Conservation (phyloP, 208 protist species). For the Leishmania aethiopica region DNA sequence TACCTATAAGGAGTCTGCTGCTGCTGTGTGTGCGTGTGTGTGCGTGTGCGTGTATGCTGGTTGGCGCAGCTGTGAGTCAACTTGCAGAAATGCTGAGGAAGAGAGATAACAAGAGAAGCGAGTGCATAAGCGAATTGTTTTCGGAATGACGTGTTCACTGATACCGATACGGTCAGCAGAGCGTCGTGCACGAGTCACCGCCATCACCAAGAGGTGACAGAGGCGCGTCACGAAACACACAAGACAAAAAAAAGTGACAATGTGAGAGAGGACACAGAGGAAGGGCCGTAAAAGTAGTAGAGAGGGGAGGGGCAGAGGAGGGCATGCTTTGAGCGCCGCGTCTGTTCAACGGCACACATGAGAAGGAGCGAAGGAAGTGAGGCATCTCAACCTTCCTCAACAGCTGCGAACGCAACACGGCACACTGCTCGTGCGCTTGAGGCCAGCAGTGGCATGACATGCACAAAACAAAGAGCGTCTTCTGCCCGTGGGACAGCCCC, state of each 20-base stretch:
- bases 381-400: neutral
- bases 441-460: neutral
- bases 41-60: neutral
- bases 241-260: neutral
- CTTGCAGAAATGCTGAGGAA: neutral
- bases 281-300: neutral
- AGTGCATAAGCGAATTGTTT: neutral
- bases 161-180: neutral
- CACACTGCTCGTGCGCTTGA: neutral
- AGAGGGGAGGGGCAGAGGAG: neutral
- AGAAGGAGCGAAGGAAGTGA: neutral
- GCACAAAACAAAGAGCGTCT: neutral
- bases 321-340: neutral
- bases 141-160: neutral
- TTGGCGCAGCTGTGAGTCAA: neutral
- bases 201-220: neutral
- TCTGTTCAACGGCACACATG: neutral
- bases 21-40: neutral
- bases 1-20: neutral
- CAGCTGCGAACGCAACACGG: neutral
- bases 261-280: neutral
- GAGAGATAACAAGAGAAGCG: neutral
- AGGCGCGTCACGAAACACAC: neutral
- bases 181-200: neutral
- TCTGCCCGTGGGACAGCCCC: neutral